Percentiles rank a stretch among this genome's conserved stretches.
These are phyloP conservation scores for Claviceps africana DNA, from an alignment of 2,329 filamentous ascomycete species.

Conservation along the genomic window DNA sequence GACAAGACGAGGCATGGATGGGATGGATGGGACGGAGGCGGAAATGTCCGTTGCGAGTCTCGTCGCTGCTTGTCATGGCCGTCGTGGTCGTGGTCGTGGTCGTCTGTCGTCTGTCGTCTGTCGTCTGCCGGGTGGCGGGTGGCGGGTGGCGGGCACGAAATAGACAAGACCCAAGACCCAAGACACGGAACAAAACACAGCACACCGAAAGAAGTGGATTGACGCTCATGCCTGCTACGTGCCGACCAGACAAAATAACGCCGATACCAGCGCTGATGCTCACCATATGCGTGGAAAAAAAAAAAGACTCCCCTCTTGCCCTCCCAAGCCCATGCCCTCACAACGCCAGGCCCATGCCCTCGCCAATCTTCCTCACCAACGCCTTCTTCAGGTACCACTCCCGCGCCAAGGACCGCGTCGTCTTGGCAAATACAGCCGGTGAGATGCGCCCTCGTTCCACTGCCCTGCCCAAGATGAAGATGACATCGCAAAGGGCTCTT, in stretches of 20 bases:
- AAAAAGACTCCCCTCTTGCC: too few species aligned
- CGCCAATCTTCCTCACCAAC: conserved; percentile 60
- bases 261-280: neutral
- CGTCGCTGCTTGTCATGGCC: too few species aligned
- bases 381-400: conserved; percentile 81
- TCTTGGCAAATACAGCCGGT: conserved; percentile 63
- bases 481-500: conserved; percentile 68
- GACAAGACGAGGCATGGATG: too few species aligned
- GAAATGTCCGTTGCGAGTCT: too few species aligned
- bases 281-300: neutral
- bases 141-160: too few species aligned
- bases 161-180: too few species aligned
- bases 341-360: conserved; percentile 53
- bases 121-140: too few species aligned
- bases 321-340: conserved; percentile 7
- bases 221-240: neutral
- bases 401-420: conserved; percentile 57
- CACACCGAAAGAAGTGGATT: too few species aligned
- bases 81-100: too few species aligned
- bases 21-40: too few species aligned
- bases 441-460: conserved; percentile 59
- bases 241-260: neutral
- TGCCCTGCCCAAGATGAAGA: conserved; percentile 67
- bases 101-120: too few species aligned
- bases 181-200: too few species aligned